Evolutionary conservation across 306 rosid genomes (phyloP).

Genomic region (Acacia crassicarpa): DNA sequence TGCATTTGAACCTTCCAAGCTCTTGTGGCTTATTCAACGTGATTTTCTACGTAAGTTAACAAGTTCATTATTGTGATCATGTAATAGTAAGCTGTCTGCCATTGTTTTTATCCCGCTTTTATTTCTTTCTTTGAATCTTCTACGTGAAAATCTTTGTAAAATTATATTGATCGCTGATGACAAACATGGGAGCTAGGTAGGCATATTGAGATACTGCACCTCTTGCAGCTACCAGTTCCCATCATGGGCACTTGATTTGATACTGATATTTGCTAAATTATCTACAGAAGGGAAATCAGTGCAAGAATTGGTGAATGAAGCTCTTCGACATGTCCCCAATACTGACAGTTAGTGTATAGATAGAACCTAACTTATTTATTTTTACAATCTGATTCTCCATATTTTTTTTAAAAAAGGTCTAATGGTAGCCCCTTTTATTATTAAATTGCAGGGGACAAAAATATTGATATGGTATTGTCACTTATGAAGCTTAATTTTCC

Average conservation of each 20-base stretch:
- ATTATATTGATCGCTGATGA: constrained; percentile 2
- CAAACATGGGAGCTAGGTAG: constrained; percentile 15
- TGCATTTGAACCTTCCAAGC: constrained; percentile 99
- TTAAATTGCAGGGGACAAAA: constrained; percentile 84
- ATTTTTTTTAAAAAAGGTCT: constrained; percentile 26
- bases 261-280: constrained; percentile 32
- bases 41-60: constrained; percentile 86
- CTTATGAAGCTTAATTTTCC: constrained; percentile 32
- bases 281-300: constrained; percentile 88
- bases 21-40: constrained; percentile 98
- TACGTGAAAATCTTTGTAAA: not conserved
- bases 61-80: constrained; percentile 18
- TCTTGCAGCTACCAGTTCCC: constrained; percentile 2
- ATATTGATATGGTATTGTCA: constrained; percentile 75
- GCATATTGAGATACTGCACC: not conserved
- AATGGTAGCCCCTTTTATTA: constrained; percentile 32
- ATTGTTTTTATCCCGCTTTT: not conserved
- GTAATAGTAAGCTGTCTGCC: not conserved
- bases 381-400: constrained; percentile 12
- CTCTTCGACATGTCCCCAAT: constrained; percentile 82
- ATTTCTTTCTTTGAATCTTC: not conserved
- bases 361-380: constrained; percentile 13
- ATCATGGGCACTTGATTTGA: constrained; percentile 22
- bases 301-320: constrained; percentile 92
- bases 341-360: constrained; percentile 57